Percentiles rank a stretch among this genome's conserved stretches.
These are phyloP conservation scores for Aspergillus sp. DNA, from an alignment of 2,329 filamentous ascomycete genomes.

Conservation along the genomic window DNA sequence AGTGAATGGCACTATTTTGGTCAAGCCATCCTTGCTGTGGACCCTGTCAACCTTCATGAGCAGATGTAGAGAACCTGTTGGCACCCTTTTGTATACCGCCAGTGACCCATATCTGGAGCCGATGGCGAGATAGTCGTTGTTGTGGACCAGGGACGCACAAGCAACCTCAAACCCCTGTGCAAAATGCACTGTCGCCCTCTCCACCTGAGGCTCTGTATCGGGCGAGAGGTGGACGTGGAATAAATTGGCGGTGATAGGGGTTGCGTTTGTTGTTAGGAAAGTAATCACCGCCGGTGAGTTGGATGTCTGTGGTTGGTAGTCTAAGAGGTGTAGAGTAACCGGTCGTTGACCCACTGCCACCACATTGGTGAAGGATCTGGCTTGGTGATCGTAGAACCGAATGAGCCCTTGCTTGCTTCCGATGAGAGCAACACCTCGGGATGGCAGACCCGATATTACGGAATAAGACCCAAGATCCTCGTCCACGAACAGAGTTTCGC, in stretches of 20 bases:
- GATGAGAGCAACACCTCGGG: slow-evolving; percentile 34
- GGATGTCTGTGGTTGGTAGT: slow-evolving; percentile 11
- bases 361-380: slow-evolving; percentile 27
- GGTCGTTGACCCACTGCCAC: slow-evolving; percentile 27
- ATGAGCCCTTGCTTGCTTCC: slow-evolving; percentile 34
- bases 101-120: slow-evolving; percentile 59
- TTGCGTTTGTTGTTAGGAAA: slow-evolving; percentile 29
- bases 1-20: slow-evolving; percentile 51
- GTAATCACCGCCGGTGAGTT: slow-evolving; percentile 14
- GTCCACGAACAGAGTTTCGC: slow-evolving; percentile 27
- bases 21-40: slow-evolving; percentile 66
- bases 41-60: slow-evolving; percentile 27
- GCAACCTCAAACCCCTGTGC: slow-evolving; percentile 53
- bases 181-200: slow-evolving; percentile 26
- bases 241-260: slow-evolving; percentile 28
- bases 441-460: slow-evolving; percentile 30
- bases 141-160: slow-evolving; percentile 43
- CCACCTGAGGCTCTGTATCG: slow-evolving; percentile 39
- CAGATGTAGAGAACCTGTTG: slow-evolving; percentile 20
- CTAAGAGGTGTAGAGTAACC: slow-evolving; percentile 28
- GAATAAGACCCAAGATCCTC: slow-evolving; percentile 33
- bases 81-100: slow-evolving; percentile 44
- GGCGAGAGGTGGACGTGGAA: slow-evolving; percentile 22
- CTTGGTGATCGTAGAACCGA: slow-evolving; percentile 35
- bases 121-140: slow-evolving; percentile 44